Evolutionary conservation across 495 filamentous ascomycete species (phyloP), one percentile per base, ranked within the genome.

Genomic region (Penicillium flavigenum): DNA sequence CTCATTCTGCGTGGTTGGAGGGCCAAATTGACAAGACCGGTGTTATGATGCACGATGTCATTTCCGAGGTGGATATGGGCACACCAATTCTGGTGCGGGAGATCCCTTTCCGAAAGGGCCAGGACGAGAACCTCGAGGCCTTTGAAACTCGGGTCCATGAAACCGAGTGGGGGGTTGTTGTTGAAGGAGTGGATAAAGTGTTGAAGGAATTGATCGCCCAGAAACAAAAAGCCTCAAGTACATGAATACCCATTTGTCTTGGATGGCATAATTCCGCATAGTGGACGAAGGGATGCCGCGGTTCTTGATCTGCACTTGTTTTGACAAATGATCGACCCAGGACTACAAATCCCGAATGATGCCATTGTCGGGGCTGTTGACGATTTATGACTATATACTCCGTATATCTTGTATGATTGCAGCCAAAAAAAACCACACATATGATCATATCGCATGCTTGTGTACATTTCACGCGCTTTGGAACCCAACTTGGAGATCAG

Each of bases 21-120:
- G 89, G 88, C 8, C 83, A 82, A 69, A 82, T 93, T 38, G 81
- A 88, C 63, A 84, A 80, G 68, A 96, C 91, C 2, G 92, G 92
- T 1, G 86, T 94, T n/a, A 96, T 98, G 92, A 85, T 95, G 3
- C 92, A 96, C 72, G 86, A 90, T 66, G 90, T 96, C 45, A 89
- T 96, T 61, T 81, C 79, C 39, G 86, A 92, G 63, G 91, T 96
- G 41, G 92, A 96, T 72, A 82, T 86, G 67, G 92, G 92, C 2
- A 78, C 81, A 62, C 86, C 89, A 5, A 84, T 96, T 60, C 69
- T 92, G 51, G 81, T 87, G 11, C 70, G 77, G 60, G 87, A 92
- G 76, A 84, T 96, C 46, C 79, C 82, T 51, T 86, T 91, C 60
- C 76, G 72, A 46, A 80, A 84, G 55, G 87, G 84, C 14, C 70